These are phyloP conservation scores for Tuber magnatum DNA, from an alignment of 495 filamentous ascomycete species.

Conservation along the genomic window DNA sequence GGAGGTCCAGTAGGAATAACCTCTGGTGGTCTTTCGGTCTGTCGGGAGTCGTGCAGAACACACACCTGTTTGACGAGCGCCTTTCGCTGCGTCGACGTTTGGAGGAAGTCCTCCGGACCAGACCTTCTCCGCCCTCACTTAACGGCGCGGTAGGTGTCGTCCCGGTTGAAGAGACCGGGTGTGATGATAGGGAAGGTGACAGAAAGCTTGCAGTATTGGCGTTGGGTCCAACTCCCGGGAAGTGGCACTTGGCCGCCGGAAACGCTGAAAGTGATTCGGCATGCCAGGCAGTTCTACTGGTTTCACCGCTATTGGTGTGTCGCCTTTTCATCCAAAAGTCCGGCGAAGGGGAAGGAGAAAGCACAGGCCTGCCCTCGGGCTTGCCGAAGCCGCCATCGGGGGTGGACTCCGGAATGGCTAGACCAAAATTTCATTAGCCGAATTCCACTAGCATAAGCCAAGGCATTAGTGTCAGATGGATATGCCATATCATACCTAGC, in stretches of 20 bases:
- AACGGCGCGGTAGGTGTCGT: not conserved
- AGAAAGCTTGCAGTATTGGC: constrained; percentile 8
- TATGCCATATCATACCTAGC: constrained; percentile 1
- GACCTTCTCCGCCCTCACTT: not conserved
- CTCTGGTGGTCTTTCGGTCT: constrained; percentile 17
- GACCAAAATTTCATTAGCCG: constrained; percentile 11
- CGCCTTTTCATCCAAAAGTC: constrained; percentile 10
- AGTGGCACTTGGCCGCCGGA: not conserved
- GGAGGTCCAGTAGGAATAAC: constrained; percentile 23
- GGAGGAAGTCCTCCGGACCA: constrained; percentile 9
- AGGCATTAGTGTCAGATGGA: not conserved
- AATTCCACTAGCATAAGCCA: not conserved
- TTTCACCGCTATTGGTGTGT: constrained; percentile 12
- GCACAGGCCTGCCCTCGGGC: not conserved
- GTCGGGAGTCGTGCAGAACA: constrained; percentile 21
- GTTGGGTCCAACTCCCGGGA: not conserved
- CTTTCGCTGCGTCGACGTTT: constrained; percentile 18
- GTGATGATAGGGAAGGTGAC: constrained; percentile 8
- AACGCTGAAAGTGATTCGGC: not conserved
- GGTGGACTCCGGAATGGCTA: constrained; percentile 4
- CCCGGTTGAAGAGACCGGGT: not conserved
- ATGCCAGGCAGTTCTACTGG: not conserved
- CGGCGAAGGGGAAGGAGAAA: constrained; percentile 1
- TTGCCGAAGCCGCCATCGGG: not conserved
- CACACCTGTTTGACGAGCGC: constrained; percentile 10